Percentiles rank a stretch among this genome's conserved stretches.
Conservation (phyloP, 805 yeast genomes). For the Cyberlindnera galapagoensis region DNA sequence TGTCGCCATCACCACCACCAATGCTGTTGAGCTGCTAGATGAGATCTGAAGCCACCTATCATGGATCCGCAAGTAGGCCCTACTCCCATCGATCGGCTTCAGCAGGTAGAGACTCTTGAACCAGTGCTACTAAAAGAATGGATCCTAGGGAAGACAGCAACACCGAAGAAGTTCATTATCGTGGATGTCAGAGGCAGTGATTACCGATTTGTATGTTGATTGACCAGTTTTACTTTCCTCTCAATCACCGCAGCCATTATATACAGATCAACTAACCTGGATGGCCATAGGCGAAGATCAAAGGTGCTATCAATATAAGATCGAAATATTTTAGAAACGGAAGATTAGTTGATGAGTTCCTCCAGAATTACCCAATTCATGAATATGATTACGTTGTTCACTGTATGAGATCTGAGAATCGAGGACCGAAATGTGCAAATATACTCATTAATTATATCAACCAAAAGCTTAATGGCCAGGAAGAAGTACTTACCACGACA, state of each 20-base stretch:
- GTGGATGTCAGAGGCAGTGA: slow-evolving; percentile 21
- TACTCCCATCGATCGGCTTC: not conserved
- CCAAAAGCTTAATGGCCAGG: slow-evolving; percentile 3
- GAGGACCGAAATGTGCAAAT: slow-evolving; percentile 18
- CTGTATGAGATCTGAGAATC: slow-evolving; percentile 20
- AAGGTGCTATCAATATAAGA: slow-evolving; percentile 10
- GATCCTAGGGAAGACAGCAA: slow-evolving; percentile 1
- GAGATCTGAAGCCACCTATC: not conserved
- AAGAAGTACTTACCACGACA: too few relatives aligned
- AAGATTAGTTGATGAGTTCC: not conserved
- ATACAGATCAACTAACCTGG: slow-evolving; percentile 7
- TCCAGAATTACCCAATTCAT: slow-evolving; percentile 4
- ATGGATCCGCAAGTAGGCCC: not conserved
- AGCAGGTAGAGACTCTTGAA: slow-evolving; percentile 1
- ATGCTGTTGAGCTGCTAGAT: not conserved
- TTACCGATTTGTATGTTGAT: slow-evolving; percentile 8
- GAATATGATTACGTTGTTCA: slow-evolving; percentile 14
- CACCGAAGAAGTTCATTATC: slow-evolving; percentile 7
- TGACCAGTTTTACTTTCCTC: too few relatives aligned
- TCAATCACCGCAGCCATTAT: not conserved
- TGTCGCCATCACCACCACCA: not conserved
- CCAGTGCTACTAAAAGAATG: slow-evolving; percentile 8
- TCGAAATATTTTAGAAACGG: slow-evolving; percentile 11
- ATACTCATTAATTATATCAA: slow-evolving; percentile 8
- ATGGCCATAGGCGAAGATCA: slow-evolving; percentile 10